Evolutionary conservation across 2,329 filamentous ascomycete genomes (phyloP), one percentile per base, ranked within the genome.

Genomic region (Madurella fahalii): DNA sequence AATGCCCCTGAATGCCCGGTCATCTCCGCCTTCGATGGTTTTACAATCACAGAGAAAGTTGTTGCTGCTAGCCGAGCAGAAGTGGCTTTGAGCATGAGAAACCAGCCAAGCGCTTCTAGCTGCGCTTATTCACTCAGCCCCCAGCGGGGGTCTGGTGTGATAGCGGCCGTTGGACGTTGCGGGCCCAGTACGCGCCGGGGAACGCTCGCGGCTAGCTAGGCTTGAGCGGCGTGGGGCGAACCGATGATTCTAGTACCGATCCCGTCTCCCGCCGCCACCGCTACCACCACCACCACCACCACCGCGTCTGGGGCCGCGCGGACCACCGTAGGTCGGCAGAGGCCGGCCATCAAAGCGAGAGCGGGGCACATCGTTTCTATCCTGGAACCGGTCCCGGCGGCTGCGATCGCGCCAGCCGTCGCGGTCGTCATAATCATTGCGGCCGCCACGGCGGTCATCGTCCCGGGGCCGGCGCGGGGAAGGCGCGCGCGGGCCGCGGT

Each of bases 271-370:
- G 11, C 56, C 49, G 37, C 53, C 20, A 13, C 56, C 49, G 37
- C 53, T 11, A 13, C 44, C n/a, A 15, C 30, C 18, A n/a, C 53
- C 42, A 5, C 53, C 42, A 25, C 52, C 41, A 11, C 54, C 49
- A 9, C 58, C 58, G 13, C 59, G 50, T 5, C 56, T 20, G 11
- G 56, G 54, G 9, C 58, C 48, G n/a, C 51, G 43, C 9, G 37
- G 52, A 16, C 42, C 56, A 12, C 20, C 20, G n/a, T 52, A 64
- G 2, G 63, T 64, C 11, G 63, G 63, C 13, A 64, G 56, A 5
- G 60, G 61, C 17, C 59, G 61, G 16, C 63, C 63, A 47, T 63
- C 57, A 25, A 64, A 54, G 2, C 63, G 54, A 2, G 63, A 64
- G 15, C 63, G 56, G 2, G 61, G 63, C 4, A 56, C 54, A 17